Conservation (phyloP, 176 grass and related monocot species). For the Tillandsia leiboldiana region DNA sequence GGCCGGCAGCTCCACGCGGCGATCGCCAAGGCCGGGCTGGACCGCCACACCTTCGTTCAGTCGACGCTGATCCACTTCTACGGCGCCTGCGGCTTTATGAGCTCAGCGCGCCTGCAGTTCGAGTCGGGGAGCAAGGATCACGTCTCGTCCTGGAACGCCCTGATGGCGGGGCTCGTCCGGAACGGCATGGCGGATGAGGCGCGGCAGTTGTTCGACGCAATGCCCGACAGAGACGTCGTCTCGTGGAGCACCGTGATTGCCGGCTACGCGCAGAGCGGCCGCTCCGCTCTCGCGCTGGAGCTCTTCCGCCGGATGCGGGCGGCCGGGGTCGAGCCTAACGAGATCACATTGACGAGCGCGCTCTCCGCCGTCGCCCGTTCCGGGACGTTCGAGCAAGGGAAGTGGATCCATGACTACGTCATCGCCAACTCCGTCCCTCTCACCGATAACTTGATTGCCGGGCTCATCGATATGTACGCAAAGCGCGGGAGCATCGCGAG, state of each 20-base stretch:
- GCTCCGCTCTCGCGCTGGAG: slow-evolving; percentile 36
- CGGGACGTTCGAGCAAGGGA: slow-evolving; percentile 52
- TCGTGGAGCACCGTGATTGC: slow-evolving; percentile 58
- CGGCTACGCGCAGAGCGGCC: slow-evolving; percentile 29
- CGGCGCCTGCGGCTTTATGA: slow-evolving; percentile 23
- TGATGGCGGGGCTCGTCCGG: slow-evolving; percentile 34
- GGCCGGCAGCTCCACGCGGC: slow-evolving; percentile 48
- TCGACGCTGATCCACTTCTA: slow-evolving; percentile 53
- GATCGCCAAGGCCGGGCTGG: slow-evolving; percentile 50
- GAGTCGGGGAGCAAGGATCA: slow-evolving; percentile 43
- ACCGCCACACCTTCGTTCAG: slow-evolving; percentile 45
- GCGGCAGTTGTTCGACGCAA: slow-evolving; percentile 36
- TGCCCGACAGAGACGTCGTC: slow-evolving; percentile 49
- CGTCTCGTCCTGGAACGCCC: slow-evolving; percentile 38
- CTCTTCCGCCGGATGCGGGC: slow-evolving; percentile 36
- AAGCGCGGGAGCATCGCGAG: slow-evolving; percentile 44
- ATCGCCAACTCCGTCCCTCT: slow-evolving; percentile 34
- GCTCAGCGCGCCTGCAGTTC: slow-evolving; percentile 31
- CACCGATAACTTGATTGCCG: slow-evolving; percentile 45
- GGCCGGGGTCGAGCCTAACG: slow-evolving; percentile 28
- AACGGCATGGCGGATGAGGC: slow-evolving; percentile 26
- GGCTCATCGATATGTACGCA: slow-evolving; percentile 68
- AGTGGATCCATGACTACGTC: slow-evolving; percentile 53
- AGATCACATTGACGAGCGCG: slow-evolving; percentile 37
- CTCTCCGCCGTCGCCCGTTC: slow-evolving; percentile 50